These are phyloP conservation scores for Oryza glumipatula DNA, from an alignment of 176 grass and related monocot genomes.

Conservation along the genomic window DNA sequence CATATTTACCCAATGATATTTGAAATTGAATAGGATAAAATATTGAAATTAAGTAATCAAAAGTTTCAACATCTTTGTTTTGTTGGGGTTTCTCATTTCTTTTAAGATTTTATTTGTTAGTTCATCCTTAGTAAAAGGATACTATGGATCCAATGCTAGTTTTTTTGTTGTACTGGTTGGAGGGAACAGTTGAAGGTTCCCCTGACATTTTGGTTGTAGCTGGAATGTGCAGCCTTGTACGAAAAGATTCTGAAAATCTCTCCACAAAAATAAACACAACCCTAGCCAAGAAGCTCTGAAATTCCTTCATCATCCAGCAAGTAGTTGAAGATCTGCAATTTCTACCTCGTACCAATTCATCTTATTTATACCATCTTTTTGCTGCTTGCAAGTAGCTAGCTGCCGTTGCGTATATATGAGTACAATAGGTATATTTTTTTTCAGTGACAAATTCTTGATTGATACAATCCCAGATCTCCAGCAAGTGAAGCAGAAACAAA, in stretches of 20 bases:
- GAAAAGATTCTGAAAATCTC: not conserved
- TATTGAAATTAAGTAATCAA: not conserved
- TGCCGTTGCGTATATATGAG: not conserved
- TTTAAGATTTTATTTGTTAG: not conserved
- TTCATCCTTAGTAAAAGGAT: not conserved
- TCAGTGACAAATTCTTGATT: slow-evolving; percentile 26
- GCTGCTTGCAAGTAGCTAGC: not conserved
- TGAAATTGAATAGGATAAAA: not conserved
- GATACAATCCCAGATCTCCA: slow-evolving; percentile 43
- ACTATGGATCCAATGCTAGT: not conserved
- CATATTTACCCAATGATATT: not conserved
- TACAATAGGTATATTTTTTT: not conserved
- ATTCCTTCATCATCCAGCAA: not conserved
- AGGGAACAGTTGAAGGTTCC: not conserved
- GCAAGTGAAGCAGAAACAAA: slow-evolving; percentile 53
- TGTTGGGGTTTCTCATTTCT: not conserved
- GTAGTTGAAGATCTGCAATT: slow-evolving; percentile 8
- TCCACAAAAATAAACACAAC: slow-evolving; percentile 7
- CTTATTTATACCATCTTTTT: slow-evolving; percentile 10
- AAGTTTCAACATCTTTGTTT: not conserved
- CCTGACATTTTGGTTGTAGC: not conserved
- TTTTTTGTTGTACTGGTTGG: slow-evolving; percentile 5
- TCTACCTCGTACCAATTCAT: not conserved
- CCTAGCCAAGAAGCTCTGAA: not conserved
- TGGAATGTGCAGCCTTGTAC: slow-evolving; percentile 9